Conservation (phyloP, 805 yeast genomes). For the Wickerhamiella kurtzmanii region DNA sequence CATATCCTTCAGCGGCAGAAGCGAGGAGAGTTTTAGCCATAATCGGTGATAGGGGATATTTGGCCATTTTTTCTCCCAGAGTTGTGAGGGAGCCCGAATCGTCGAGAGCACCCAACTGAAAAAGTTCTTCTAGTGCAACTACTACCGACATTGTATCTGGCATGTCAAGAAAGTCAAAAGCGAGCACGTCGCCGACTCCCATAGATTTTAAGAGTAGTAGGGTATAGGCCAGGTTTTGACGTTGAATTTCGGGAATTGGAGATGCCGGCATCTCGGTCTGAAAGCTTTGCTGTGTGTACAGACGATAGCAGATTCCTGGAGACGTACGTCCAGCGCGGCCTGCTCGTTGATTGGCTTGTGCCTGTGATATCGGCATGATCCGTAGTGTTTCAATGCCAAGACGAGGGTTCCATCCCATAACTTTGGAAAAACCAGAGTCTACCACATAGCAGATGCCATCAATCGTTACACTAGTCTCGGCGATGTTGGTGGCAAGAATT, state of each 20-base stretch:
- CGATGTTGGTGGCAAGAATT: conserved; percentile 89
- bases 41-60: conserved; percentile 85
- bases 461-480: conserved; percentile 91
- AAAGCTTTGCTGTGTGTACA: conserved; percentile 75
- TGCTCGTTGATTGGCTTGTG: conserved; percentile 91
- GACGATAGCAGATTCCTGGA: conserved; percentile 86
- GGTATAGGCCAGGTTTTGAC: conserved; percentile 68
- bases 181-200: conserved; percentile 69
- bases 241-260: conserved; percentile 83
- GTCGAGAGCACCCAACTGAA: conserved; percentile 75
- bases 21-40: conserved; percentile 61
- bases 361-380: conserved; percentile 81
- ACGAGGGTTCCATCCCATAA: conserved; percentile 74
- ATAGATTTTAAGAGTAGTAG: conserved; percentile 64
- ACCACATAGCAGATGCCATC: conserved; percentile 92
- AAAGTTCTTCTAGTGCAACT: conserved; percentile 67
- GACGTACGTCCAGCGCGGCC: conserved; percentile 98
- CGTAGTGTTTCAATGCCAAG: conserved; percentile 80
- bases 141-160: conserved; percentile 66
- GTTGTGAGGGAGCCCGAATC: conserved; percentile 63
- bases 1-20: conserved; percentile 47
- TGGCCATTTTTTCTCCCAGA: conserved; percentile 75
- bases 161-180: conserved; percentile 83
- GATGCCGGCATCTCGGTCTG: conserved; percentile 60
- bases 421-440: conserved; percentile 91